Evolutionary conservation across 1,284 basidiomycete genomes (phyloP).

Genomic region (Rhizoctonia solani): DNA sequence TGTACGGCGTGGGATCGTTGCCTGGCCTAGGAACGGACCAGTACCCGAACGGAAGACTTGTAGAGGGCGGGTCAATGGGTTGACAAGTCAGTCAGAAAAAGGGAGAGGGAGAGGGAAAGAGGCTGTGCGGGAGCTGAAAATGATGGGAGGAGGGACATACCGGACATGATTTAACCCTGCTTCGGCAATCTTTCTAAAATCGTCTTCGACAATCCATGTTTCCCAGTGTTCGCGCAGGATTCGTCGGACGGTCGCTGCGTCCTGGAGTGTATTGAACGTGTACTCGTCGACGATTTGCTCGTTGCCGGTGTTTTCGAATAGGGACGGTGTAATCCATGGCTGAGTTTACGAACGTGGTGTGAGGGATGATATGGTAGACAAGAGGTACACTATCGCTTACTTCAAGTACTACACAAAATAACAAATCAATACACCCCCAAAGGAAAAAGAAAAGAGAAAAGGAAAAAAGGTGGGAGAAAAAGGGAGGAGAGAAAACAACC

Average conservation of each 20-base stretch:
- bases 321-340: constrained; percentile 76
- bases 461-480: neutral
- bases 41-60: constrained; percentile 71
- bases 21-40: constrained; percentile 68
- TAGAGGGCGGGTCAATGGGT: too few species aligned
- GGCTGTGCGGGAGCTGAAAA: too few species aligned
- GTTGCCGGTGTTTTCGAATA: constrained; percentile 67
- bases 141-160: too few species aligned
- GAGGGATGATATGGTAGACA: neutral
- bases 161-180: constrained; percentile 79
- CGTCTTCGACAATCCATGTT: constrained; percentile 74
- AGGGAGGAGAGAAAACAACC: neutral
- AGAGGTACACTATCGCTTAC: neutral
- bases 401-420: constrained; percentile 10
- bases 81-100: too few species aligned
- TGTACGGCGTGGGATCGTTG: constrained; percentile 58
- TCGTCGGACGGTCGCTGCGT: constrained; percentile 52
- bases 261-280: constrained; percentile 63
- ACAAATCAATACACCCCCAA: too few species aligned
- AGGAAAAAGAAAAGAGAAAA: too few species aligned
- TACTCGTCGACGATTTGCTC: constrained; percentile 68
- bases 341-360: too few species aligned
- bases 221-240: constrained; percentile 67
- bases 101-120: too few species aligned
- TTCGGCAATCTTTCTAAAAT: constrained; percentile 64